Evolutionary conservation across 768 basidiomycete species (phyloP).

Genomic region (Termitomyces titanicus): DNA sequence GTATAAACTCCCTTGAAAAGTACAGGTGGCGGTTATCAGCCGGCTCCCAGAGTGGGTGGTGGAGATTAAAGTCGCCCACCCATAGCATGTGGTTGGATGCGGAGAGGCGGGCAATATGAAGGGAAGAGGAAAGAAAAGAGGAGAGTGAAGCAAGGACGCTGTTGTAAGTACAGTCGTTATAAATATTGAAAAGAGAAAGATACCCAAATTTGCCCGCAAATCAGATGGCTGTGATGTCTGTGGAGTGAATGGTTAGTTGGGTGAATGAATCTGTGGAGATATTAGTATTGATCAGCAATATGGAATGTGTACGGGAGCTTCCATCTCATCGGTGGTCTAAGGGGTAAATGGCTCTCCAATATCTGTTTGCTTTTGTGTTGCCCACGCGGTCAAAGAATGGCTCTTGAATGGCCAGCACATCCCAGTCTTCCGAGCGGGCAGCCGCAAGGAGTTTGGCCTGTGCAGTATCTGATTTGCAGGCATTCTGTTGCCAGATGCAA

Average conservation of each 20-base stretch:
- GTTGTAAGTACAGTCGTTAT: slow-evolving; percentile 12
- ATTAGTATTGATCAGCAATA: slow-evolving; percentile 10
- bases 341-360: slow-evolving; percentile 7
- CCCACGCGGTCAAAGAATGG: slow-evolving; percentile 20
- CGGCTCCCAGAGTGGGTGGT: slow-evolving; percentile 7
- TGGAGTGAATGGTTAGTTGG: neutral
- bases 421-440: slow-evolving; percentile 16
- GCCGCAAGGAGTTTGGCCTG: no score
- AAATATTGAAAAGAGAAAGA: neutral
- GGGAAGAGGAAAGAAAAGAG: neutral
- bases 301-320: neutral
- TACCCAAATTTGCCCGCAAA: neutral
- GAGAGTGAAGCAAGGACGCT: neutral
- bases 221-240: neutral
- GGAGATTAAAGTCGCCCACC: neutral
- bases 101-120: neutral
- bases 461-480: no score
- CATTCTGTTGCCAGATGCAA: slow-evolving; percentile 23
- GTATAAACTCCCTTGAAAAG: neutral
- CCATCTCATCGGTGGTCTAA: neutral
- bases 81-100: neutral
- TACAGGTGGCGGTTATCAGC: slow-evolving; percentile 2
- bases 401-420: slow-evolving; percentile 29
- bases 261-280: slow-evolving; percentile 3
- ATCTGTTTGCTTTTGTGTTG: slow-evolving; percentile 10